Conservation (phyloP, 495 filamentous ascomycete genomes). For the Friedmanniomyces simplex region DNA sequence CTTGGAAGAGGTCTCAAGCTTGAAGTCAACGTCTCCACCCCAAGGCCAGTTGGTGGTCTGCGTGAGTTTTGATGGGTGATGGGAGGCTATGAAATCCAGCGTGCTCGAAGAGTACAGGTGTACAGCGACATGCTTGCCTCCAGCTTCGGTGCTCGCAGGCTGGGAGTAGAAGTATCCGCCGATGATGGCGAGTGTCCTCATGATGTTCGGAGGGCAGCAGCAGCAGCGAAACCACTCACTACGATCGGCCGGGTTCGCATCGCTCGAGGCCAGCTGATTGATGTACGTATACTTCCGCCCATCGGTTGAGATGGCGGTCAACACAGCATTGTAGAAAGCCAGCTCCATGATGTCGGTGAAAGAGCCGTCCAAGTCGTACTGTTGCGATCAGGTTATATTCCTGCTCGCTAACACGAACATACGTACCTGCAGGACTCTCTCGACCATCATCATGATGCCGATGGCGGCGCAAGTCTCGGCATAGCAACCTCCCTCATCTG, state of each 20-base stretch:
- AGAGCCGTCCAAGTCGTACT: conserved; percentile 41
- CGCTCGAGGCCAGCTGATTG: conserved; percentile 46
- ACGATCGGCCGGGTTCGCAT: conserved; percentile 35
- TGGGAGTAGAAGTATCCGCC: conserved; percentile 45
- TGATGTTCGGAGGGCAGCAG: conserved; percentile 50
- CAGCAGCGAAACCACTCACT: conserved; percentile 47
- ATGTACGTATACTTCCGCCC: conserved; percentile 47
- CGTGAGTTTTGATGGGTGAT: conserved; percentile 31
- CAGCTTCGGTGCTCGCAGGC: conserved; percentile 23
- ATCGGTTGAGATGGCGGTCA: conserved; percentile 42
- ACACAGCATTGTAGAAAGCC: conserved; percentile 49
- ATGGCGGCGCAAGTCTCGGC: conserved; percentile 52
- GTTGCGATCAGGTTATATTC: not conserved
- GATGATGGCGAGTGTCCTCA: conserved; percentile 41
- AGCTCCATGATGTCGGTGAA: conserved; percentile 52
- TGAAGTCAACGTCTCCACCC: conserved; percentile 42
- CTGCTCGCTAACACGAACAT: not conserved
- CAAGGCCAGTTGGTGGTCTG: conserved; percentile 49
- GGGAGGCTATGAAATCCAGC: conserved; percentile 33
- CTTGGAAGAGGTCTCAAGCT: conserved; percentile 17
- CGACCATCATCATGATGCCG: conserved; percentile 50
- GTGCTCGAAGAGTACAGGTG: conserved; percentile 44
- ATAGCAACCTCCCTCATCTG: conserved; percentile 51
- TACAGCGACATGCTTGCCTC: conserved; percentile 34
- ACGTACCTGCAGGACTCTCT: conserved; percentile 40